Conservation (phyloP, 306 rosid species). For the Ceratonia siliqua region DNA sequence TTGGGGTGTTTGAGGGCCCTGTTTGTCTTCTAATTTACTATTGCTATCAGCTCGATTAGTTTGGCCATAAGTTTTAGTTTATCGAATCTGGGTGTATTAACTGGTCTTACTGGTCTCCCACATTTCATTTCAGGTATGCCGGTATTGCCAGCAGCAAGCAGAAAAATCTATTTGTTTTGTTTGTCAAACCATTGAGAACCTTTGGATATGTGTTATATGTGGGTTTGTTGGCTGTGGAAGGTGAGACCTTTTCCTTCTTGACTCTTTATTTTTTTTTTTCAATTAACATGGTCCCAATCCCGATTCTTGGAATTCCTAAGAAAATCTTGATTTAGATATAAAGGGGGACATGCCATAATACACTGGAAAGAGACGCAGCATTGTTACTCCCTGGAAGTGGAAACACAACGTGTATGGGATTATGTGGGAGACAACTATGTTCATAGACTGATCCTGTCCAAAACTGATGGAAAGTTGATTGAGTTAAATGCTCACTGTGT, state of each 20-base stretch:
- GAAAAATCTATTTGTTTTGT: conserved; percentile 82
- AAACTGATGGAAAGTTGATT: conserved; percentile 92
- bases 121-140: conserved; percentile 66
- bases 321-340: conserved; percentile 55
- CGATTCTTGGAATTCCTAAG: conserved; percentile 23
- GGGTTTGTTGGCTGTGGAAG: conserved; percentile 98
- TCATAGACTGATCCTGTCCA: conserved; percentile 89
- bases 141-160: conserved; percentile 96
- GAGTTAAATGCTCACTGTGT: conserved; percentile 78
- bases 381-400: conserved; percentile 94
- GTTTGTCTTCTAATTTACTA: conserved; percentile 12
- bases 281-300: background rate
- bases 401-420: conserved; percentile 95
- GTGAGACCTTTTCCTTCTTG: conserved; percentile 41
- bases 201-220: conserved; percentile 95
- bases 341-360: conserved; percentile 86
- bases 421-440: conserved; percentile 95
- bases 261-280: background rate
- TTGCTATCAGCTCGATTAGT: conserved; percentile 18
- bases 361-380: conserved; percentile 98
- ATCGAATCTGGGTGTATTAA: background rate
- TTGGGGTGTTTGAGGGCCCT: conserved; percentile 13
- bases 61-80: background rate
- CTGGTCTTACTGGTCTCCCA: background rate
- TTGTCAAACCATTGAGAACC: conserved; percentile 95